Conservation (phyloP, 495 filamentous ascomycete genomes). For the Thozetella sp. region DNA sequence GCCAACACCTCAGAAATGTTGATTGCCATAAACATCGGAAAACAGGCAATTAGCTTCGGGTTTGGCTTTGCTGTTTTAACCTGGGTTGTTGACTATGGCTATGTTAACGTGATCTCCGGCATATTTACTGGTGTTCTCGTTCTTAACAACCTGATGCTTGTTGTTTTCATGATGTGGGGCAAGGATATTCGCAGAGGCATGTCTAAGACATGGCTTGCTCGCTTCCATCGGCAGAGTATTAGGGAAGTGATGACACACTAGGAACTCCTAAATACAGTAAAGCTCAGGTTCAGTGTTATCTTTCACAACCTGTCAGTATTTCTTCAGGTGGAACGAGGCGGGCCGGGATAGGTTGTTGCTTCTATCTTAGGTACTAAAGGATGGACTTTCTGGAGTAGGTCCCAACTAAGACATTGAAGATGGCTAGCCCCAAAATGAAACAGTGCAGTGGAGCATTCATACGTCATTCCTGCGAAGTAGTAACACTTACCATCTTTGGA, state of each 20-base stretch:
- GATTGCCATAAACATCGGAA: slow-evolving; percentile 70
- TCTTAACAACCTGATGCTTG: slow-evolving; percentile 55
- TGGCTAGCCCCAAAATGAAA: too few relatives aligned
- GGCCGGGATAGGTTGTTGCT: too few relatives aligned
- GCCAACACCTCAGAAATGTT: slow-evolving; percentile 64
- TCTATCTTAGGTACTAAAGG: too few relatives aligned
- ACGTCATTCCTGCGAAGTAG: too few relatives aligned
- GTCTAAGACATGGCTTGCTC: slow-evolving; percentile 47
- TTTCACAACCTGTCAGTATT: too few relatives aligned
- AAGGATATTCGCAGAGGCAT: slow-evolving; percentile 56
- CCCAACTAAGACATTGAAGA: too few relatives aligned
- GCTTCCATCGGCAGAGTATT: not conserved
- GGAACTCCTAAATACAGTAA: too few relatives aligned
- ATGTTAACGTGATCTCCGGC: slow-evolving; percentile 59
- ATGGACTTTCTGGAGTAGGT: too few relatives aligned
- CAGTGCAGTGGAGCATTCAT: too few relatives aligned
- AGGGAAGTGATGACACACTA: not conserved
- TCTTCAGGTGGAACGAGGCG: too few relatives aligned
- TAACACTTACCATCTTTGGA: too few relatives aligned
- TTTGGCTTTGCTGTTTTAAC: slow-evolving; percentile 60
- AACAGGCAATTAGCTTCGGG: slow-evolving; percentile 64
- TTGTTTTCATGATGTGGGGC: slow-evolving; percentile 59
- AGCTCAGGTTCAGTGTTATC: too few relatives aligned
- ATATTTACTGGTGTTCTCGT: slow-evolving; percentile 56
- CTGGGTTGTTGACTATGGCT: slow-evolving; percentile 59